Conservation (phyloP, 441 rosid species). For the Mallotus repandus region DNA sequence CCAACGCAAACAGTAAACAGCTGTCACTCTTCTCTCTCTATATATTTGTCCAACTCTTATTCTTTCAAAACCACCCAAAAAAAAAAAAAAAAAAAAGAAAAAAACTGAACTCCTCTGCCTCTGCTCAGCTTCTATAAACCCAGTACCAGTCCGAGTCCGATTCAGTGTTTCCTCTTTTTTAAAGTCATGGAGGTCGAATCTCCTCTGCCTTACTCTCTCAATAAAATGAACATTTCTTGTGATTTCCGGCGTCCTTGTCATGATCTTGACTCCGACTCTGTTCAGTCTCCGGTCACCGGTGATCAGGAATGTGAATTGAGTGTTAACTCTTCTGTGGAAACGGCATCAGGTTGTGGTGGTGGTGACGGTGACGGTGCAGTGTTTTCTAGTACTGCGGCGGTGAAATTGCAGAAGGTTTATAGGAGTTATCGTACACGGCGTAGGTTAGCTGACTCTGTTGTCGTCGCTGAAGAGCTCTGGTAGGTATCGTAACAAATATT, state of each 20-base stretch:
- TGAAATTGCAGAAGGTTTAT: constrained; percentile 81
- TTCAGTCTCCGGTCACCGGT: background rate
- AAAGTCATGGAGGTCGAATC: constrained; percentile 39
- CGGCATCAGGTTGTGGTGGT: constrained; percentile 18
- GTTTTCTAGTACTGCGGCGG: constrained; percentile 37
- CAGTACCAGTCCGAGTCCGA: too few relatives aligned
- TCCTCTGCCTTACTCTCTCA: constrained; percentile 22
- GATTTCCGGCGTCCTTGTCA: constrained; percentile 5
- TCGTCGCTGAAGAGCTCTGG: constrained; percentile 94
- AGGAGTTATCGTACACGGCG: constrained; percentile 93
- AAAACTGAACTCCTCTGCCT: too few relatives aligned
- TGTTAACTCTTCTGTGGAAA: background rate
- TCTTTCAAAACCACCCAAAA: too few relatives aligned
- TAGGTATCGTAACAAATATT: constrained; percentile 16
- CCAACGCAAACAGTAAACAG: too few relatives aligned
- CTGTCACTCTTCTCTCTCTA: too few relatives aligned
- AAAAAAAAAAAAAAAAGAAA: too few relatives aligned
- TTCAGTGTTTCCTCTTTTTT: background rate
- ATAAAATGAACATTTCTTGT: constrained; percentile 23
- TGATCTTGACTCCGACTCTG: too few relatives aligned
- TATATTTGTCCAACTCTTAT: too few relatives aligned
- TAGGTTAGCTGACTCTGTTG: constrained; percentile 80
- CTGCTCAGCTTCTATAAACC: too few relatives aligned
- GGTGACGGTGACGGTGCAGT: background rate
- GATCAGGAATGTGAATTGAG: constrained; percentile 1